Base-by-base conservation (phyloP, 495 filamentous ascomycete genomes). In the Podospora pseudocomata region DNA sequence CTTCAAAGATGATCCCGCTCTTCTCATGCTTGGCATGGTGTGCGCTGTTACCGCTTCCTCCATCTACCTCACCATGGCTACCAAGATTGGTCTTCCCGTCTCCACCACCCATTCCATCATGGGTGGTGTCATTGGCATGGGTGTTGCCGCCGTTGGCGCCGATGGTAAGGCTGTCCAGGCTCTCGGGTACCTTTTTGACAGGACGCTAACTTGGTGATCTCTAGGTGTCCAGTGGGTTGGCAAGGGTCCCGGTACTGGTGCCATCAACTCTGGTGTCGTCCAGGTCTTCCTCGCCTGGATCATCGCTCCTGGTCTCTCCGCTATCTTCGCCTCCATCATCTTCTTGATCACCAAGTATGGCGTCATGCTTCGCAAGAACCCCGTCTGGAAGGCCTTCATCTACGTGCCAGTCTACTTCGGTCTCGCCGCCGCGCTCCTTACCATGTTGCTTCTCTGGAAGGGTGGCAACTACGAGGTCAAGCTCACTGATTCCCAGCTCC, bases 21-120 rank as follows among this genome's bases (percentile, higher is more conserved):
- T 84, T 13, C 83, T 86, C 30, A 88, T 90, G 83, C 78, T 91
- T 65, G 87, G 82, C 55, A 87, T 90, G 82, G 76, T 82, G 18
- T 89, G 87, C 76, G 88, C 88, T 61, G 80, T 88, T 57, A 68
- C 84, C 19, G 85, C 85, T 34, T 88, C 85, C 62, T 84, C 87
- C 1, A 69, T 79, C n/a, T 90, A 85, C 82, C 80, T 90, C 54
- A 84, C 86, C 19, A 57, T 87, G 49, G 83, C 85, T 44, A 89
- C 87, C n/a, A 71, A 68, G 27, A 67, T 86, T 65, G 86, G 86
- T 65, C 76, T 86, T 54, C 87, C 85, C 1, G 87, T 90, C 53
- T 89, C 87, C 0, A 88, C 89, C 5, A 91, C 88, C 2, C 86
- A 90, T 75, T 87, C 87, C 23, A 83, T 89, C 64, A 81, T 90